Percentiles rank a stretch among this genome's conserved stretches.
phyloP scores from a whole-genome alignment of 1,284 basidiomycete species.

The Mixia osmundae region DNA sequence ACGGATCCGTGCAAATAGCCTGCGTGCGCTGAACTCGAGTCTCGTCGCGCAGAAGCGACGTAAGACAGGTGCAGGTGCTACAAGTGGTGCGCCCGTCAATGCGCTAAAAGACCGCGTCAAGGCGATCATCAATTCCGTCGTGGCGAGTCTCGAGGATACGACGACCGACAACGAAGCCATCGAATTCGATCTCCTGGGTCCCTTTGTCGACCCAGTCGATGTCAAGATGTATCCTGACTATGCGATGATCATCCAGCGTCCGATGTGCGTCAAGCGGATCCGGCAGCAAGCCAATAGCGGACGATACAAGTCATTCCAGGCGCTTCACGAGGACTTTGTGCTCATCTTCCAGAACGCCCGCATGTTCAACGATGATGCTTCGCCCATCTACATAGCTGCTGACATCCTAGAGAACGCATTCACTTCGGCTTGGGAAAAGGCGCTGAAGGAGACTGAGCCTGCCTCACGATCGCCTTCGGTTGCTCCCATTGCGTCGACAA shows the following conservation, averaged over 20 bases:
- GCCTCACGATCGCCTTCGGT: too few species aligned
- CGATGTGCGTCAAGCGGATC: slow-evolving; percentile 11
- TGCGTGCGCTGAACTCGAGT: too few species aligned
- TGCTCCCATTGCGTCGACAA: too few species aligned
- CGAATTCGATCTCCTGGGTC: slow-evolving; percentile 5
- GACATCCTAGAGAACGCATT: slow-evolving; percentile 75
- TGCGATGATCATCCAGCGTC: slow-evolving; percentile 43
- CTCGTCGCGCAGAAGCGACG: slow-evolving; percentile 12
- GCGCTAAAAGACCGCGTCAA: too few species aligned
- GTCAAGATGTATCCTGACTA: slow-evolving; percentile 50
- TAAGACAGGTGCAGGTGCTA: slow-evolving; percentile 4
- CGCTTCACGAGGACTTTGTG: slow-evolving; percentile 54
- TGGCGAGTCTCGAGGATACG: too few species aligned
- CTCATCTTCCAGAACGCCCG: slow-evolving; percentile 77
- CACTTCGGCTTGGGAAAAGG: slow-evolving; percentile 6
- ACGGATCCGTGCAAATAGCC: too few species aligned
- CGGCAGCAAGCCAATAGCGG: not conserved
- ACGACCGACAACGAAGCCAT: not conserved
- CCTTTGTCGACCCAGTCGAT: slow-evolving; percentile 40
- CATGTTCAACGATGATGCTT: slow-evolving; percentile 31
- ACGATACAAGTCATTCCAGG: slow-evolving; percentile 46
- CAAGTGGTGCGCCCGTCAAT: too few species aligned
- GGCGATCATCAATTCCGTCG: too few species aligned
- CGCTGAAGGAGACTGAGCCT: too few species aligned
- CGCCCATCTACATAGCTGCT: slow-evolving; percentile 82